Conservation (phyloP, 2,329 filamentous ascomycete genomes). For the Fusarium odoratissimum region DNA sequence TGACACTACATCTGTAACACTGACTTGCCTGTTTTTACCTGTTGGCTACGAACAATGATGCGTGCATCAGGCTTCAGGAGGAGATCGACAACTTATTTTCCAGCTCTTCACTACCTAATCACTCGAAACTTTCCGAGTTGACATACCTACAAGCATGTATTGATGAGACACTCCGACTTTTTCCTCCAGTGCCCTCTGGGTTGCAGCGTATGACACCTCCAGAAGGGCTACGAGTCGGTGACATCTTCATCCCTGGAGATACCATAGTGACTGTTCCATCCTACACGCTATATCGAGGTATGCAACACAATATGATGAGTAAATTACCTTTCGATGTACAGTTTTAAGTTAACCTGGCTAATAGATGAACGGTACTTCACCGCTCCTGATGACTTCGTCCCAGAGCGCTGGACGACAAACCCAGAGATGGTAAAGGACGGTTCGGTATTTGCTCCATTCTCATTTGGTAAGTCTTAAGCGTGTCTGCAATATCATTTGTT, state of each 20-base stretch:
- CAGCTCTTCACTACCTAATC: accelerated
- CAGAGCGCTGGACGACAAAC: not conserved
- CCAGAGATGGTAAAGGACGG: not conserved
- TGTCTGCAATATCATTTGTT: accelerated
- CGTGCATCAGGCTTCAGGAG: not conserved
- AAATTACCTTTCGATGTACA: accelerated
- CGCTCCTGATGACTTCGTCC: not conserved
- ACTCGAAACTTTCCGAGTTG: not conserved
- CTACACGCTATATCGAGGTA: not conserved
- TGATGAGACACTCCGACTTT: not conserved
- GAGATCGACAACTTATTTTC: not conserved
- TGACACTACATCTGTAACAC: not conserved
- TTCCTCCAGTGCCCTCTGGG: not conserved
- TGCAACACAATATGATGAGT: accelerated
- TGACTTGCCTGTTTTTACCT: not conserved
- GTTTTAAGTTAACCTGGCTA: accelerated
- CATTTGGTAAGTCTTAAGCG: not conserved
- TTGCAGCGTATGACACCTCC: not conserved
- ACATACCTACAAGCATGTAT: not conserved
- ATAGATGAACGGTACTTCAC: not conserved
- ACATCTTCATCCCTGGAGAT: not conserved
- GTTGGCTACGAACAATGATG: not conserved
- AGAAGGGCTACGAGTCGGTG: not conserved
- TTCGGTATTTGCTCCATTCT: not conserved
- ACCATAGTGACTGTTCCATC: not conserved